These are phyloP conservation scores for Wickerhamiella vanderwaltii DNA, from an alignment of 805 yeast genomes.

Conservation along the genomic window DNA sequence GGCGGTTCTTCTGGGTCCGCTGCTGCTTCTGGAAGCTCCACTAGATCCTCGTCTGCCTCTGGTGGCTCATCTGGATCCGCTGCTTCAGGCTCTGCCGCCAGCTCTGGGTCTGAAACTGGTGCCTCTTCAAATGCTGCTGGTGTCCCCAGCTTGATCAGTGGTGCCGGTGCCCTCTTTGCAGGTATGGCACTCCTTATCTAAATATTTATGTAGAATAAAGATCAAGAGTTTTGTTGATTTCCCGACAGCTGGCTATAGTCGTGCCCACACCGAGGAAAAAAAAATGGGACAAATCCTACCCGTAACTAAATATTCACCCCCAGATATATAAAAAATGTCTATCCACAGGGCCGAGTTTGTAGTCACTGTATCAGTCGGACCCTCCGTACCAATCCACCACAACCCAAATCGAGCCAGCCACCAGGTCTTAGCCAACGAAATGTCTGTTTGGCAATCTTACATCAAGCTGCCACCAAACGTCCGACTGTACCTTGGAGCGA, in stretches of 20 bases:
- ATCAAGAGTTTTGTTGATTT: background rate
- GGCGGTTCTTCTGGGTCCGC: background rate
- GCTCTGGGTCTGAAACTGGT: conserved; percentile 8
- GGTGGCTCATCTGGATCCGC: background rate
- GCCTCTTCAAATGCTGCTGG: background rate
- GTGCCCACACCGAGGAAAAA: too few species aligned
- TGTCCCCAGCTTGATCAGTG: conserved; percentile 2
- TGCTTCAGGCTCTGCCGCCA: conserved; percentile 2
- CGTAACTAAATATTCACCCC: too few species aligned
- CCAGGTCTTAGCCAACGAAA: too few species aligned
- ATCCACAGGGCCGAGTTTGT: too few species aligned
- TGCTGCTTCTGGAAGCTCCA: background rate
- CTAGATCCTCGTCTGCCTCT: conserved; percentile 12
- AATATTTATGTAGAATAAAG: conserved; percentile 8
- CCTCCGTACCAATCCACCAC: too few species aligned
- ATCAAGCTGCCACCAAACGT: conserved; percentile 16
- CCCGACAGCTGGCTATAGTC: background rate
- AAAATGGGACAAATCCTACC: too few species aligned
- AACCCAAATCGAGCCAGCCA: too few species aligned
- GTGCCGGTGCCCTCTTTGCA: conserved; percentile 8
- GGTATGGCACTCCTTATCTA: conserved; percentile 2
- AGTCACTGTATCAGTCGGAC: too few species aligned
- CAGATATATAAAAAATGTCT: too few species aligned
- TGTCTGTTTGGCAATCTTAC: conserved; percentile 17
- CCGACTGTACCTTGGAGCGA: conserved; percentile 18